phyloP scores from a whole-genome alignment of 2,329 filamentous ascomycete genomes.

The Cercospora berteroae region DNA sequence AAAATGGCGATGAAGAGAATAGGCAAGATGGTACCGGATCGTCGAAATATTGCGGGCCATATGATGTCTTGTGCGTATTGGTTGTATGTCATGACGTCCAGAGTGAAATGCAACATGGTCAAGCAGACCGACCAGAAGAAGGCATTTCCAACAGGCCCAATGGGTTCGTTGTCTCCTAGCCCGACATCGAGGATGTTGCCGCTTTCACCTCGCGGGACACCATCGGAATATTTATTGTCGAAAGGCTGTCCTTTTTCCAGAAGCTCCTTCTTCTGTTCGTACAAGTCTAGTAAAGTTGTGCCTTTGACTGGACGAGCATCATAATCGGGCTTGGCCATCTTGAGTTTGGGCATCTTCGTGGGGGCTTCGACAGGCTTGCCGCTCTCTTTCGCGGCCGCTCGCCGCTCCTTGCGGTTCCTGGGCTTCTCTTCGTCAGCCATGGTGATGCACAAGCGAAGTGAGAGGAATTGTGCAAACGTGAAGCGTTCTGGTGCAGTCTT shows the following conservation, averaged over 20 bases:
- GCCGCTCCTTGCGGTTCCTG: conserved; percentile 48
- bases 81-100: conserved; percentile 75
- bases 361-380: conserved; percentile 38
- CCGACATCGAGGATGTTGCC: conserved; percentile 40
- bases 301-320: conserved; percentile 57
- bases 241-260: conserved; percentile 52
- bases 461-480: conserved; percentile 1
- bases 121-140: conserved; percentile 57
- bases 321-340: conserved; percentile 64
- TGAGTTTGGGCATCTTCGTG: conserved; percentile 54
- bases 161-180: conserved; percentile 41
- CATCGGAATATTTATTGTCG: conserved; percentile 43
- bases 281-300: conserved; percentile 71
- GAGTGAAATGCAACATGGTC: conserved; percentile 70
- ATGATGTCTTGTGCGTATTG: conserved; percentile 70
- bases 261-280: conserved; percentile 57
- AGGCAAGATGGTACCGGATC: conserved; percentile 50
- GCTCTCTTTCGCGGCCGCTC: conserved; percentile 39
- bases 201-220: conserved; percentile 32
- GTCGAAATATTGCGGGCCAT: conserved; percentile 56
- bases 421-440: conserved; percentile 28
- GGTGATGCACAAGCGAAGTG: neutral
- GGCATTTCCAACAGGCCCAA: conserved; percentile 49
- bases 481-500: neutral
- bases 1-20: conserved; percentile 48